Evolutionary conservation across 345 rosid species (phyloP).

Genomic region (Acer campestre): DNA sequence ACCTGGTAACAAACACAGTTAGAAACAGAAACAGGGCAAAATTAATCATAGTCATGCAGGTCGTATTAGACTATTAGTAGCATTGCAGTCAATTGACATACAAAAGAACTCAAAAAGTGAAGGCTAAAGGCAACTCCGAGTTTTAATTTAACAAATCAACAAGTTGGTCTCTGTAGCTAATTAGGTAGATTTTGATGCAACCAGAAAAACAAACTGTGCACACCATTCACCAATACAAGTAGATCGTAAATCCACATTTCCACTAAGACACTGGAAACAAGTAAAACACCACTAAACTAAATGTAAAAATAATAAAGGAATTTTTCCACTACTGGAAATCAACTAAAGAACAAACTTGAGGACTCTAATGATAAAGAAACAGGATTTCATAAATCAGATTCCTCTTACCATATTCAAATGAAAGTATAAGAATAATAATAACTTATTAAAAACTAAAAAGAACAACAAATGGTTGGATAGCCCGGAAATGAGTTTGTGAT

Average conservation of each 20-base stretch:
- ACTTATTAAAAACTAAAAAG: neutral
- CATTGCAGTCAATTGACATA: neutral
- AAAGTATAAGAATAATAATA: neutral
- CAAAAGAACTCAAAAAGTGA: neutral
- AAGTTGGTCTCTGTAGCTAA: neutral
- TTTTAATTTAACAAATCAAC: neutral
- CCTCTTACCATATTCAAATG: neutral
- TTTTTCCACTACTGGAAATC: neutral
- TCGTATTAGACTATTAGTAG: neutral
- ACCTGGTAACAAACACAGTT: neutral
- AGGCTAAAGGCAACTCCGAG: neutral
- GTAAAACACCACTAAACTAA: no score
- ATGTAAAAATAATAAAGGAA: no score
- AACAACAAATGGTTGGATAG: constrained; percentile 1
- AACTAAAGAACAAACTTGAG: neutral
- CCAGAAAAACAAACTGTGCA: neutral
- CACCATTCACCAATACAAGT: no score
- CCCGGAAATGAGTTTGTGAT: no score
- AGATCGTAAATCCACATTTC: neutral
- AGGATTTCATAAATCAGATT: neutral
- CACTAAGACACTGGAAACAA: no score
- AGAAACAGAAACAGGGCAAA: neutral
- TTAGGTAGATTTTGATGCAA: neutral
- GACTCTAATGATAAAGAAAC: neutral
- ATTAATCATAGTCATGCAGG: neutral